Base-by-base conservation (phyloP, 2,329 filamentous ascomycete species). In the Alternaria brassicae region DNA sequence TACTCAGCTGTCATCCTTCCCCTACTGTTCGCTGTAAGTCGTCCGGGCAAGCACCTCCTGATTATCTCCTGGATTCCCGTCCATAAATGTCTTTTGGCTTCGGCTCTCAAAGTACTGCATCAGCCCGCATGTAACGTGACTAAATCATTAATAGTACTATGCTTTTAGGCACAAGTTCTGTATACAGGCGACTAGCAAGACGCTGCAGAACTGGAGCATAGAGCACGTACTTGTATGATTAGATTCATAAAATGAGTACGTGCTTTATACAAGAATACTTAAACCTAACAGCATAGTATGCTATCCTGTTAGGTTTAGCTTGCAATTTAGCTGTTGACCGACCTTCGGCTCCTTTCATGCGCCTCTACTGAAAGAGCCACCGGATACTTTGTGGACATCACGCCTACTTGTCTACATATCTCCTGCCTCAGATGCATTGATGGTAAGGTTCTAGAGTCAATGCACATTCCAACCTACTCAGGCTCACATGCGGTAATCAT, bases 1-100 rank as follows among this genome's bases (percentile, higher is more conserved):
- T 66, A 68, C 66, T 70, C 67, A 69, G 60, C 62, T 49, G 25
- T 56, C 37, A 27, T 48, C 45, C 55, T 37, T 41, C 40, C 51
- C 28, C 50, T 56, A 34, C 48, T 44, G 45, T 53, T 57, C 39
- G 51, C 48, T 57, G 36, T 45, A 21, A 44, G n/a, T 53, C 49
- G 30, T 12, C 34, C 52, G 40, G 40, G 53, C 53, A 50, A 37
- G 30, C 27, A 60, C 44, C 47, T 49, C 28, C 17, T 21, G 25
- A 39, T 34, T 39, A 30, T 57, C 39, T 10, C 50, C 19, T 12
- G 30, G 44, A 25, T 56, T 53, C 23, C n/a, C 25, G 27, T 42
- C 39, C 40, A 32, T 37, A 8, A 19, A 44, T 53, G 55, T 40
- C 49, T 44, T 39, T 41, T 36, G 27, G 23, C 28, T 15, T 47